These are phyloP conservation scores for Eimeria acervulina DNA, from an alignment of 169 alveolate genomes.

Conservation along the genomic window DNA sequence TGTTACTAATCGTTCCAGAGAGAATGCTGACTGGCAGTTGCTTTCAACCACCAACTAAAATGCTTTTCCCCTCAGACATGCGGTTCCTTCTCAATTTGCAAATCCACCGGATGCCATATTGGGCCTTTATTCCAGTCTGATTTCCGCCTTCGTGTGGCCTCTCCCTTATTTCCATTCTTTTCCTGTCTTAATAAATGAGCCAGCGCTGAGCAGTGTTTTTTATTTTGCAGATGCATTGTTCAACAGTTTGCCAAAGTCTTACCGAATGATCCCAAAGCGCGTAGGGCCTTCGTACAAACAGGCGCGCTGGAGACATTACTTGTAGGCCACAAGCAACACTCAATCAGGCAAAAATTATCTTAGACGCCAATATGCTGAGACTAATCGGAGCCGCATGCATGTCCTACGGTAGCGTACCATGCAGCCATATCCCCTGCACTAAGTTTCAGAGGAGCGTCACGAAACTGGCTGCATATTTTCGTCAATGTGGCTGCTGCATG, in stretches of 20 bases:
- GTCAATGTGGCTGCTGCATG: background rate
- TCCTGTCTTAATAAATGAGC: too few species aligned
- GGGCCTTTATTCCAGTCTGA: too few species aligned
- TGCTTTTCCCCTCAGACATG: background rate
- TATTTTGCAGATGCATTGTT: conserved; percentile 89
- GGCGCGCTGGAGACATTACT: conserved; percentile 95
- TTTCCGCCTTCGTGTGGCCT: too few species aligned
- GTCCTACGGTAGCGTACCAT: background rate
- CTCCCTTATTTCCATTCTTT: too few species aligned
- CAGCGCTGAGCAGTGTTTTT: too few species aligned
- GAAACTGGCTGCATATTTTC: background rate
- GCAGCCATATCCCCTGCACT: background rate
- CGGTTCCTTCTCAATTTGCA: background rate
- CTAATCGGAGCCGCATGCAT: too few species aligned
- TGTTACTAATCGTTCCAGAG: background rate
- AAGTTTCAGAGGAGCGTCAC: background rate
- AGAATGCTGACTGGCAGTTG: background rate
- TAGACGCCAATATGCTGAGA: background rate
- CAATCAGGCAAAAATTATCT: background rate
- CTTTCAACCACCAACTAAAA: too few species aligned
- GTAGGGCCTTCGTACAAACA: conserved; percentile 95
- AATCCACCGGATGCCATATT: too few species aligned
- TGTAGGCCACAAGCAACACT: background rate
- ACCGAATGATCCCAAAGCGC: conserved; percentile 94
- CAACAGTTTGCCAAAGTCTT: conserved; percentile 96